These are phyloP conservation scores for Sarocladiaceae sp. DNA, from an alignment of 2,329 filamentous ascomycete species.

Conservation along the genomic window DNA sequence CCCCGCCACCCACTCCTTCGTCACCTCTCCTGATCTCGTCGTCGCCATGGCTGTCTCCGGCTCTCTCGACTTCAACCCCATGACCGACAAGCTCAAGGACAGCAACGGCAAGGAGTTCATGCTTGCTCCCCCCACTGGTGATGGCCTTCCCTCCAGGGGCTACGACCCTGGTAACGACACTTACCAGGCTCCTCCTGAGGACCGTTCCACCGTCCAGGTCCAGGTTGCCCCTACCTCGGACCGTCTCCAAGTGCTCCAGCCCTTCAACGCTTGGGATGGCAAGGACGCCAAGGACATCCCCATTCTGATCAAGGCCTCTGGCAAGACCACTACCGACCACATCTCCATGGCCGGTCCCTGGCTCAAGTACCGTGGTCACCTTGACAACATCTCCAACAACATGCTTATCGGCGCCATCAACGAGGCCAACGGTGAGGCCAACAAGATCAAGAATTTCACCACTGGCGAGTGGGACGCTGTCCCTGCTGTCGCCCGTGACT, in stretches of 20 bases:
- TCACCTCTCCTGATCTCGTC: slow-evolving; percentile 83
- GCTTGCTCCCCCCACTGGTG: slow-evolving; percentile 72
- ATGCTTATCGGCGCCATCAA: slow-evolving; percentile 98
- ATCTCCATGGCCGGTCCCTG: slow-evolving; percentile 96
- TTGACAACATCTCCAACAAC: slow-evolving; percentile 99
- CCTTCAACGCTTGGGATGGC: slow-evolving; percentile 85
- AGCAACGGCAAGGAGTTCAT: slow-evolving; percentile 96
- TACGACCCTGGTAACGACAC: slow-evolving; percentile 91
- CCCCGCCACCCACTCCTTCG: slow-evolving; percentile 89
- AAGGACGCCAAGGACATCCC: slow-evolving; percentile 80
- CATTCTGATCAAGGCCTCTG: slow-evolving; percentile 92
- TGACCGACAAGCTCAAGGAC: slow-evolving; percentile 87
- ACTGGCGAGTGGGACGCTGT: slow-evolving; percentile 82
- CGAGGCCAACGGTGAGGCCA: slow-evolving; percentile 90
- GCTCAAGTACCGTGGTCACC: slow-evolving; percentile 97
- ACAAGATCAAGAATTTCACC: slow-evolving; percentile 91
- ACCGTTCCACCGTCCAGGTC: slow-evolving; percentile 68
- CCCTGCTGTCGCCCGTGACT: slow-evolving; percentile 90
- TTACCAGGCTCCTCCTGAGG: slow-evolving; percentile 87
- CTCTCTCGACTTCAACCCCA: slow-evolving; percentile 85
- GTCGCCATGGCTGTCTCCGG: slow-evolving; percentile 82
- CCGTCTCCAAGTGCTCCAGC: slow-evolving; percentile 85
- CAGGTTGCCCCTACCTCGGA: slow-evolving; percentile 84
- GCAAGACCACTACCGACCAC: slow-evolving; percentile 96
- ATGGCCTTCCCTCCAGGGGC: slow-evolving; percentile 71